Conservation (phyloP, 441 rosid species). For the Dalechampia spathulata region DNA sequence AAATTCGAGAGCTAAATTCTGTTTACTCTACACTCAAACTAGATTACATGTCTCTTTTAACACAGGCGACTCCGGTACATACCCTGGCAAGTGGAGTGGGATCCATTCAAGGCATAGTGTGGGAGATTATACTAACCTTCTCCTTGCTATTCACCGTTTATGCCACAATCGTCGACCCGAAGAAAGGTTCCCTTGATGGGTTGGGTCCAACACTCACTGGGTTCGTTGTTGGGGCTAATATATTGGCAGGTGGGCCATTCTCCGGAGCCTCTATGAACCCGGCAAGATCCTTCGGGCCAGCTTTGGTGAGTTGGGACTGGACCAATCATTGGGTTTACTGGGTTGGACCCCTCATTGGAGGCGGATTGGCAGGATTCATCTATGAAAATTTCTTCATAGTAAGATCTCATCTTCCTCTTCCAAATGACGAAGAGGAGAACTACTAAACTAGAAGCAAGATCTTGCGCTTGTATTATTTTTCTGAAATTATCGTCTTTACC, state of each 20-base stretch:
- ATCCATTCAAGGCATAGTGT: constrained; percentile 54
- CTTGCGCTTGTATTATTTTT: too few relatives aligned
- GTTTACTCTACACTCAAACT: too few relatives aligned
- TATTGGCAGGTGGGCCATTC: constrained; percentile 78
- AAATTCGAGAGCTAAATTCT: too few relatives aligned
- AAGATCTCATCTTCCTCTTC: constrained; percentile 35
- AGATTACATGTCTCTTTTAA: too few relatives aligned
- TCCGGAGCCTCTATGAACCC: constrained; percentile 96
- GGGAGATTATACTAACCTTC: constrained; percentile 78
- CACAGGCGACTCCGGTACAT: constrained; percentile 50
- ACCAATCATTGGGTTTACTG: constrained; percentile 92
- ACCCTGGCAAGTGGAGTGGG: constrained; percentile 61
- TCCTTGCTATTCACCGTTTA: constrained; percentile 76
- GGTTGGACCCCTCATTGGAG: constrained; percentile 86
- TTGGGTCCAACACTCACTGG: constrained; percentile 68
- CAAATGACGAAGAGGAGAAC: constrained; percentile 24
- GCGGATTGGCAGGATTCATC: constrained; percentile 69
- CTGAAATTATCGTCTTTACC: too few relatives aligned
- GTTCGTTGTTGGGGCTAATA: constrained; percentile 74
- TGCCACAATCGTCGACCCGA: constrained; percentile 82
- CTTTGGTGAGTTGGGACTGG: constrained; percentile 74
- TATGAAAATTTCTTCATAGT: constrained; percentile 63
- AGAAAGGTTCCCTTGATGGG: constrained; percentile 64
- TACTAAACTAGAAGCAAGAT: constrained; percentile 2
- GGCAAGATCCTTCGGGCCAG: constrained; percentile 82